Conservation (phyloP, 441 rosid genomes). For the Dalechampia spathulata region DNA sequence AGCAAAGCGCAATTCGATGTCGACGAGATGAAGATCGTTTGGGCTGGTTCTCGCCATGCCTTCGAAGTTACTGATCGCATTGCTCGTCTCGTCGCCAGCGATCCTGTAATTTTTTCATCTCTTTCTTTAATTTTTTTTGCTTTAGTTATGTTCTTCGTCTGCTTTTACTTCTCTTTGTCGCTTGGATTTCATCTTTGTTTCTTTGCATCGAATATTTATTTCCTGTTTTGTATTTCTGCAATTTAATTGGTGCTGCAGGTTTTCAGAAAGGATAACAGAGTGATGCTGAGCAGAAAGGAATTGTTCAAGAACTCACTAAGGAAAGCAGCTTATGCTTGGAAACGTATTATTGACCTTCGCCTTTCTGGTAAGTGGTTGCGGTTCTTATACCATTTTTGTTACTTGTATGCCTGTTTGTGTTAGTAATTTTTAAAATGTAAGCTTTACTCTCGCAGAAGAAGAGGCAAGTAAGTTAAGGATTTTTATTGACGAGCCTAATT, state of each 20-base stretch:
- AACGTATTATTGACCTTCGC: constrained; percentile 70
- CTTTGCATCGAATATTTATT: no score
- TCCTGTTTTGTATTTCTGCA: no score
- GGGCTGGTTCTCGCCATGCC: constrained; percentile 86
- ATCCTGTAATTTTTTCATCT: constrained; percentile 48
- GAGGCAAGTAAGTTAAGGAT: constrained; percentile 54
- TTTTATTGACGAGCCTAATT: constrained; percentile 76
- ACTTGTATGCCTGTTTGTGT: no score
- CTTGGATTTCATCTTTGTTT: no score
- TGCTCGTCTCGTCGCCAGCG: constrained; percentile 81
- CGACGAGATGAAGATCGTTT: constrained; percentile 80
- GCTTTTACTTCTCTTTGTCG: no score
- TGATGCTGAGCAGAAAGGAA: constrained; percentile 70
- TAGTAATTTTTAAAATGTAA: not conserved
- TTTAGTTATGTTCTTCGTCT: no score
- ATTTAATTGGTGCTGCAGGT: constrained; percentile 30
- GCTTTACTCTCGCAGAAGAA: constrained; percentile 55
- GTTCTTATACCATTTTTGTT: no score
- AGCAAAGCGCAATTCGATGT: constrained; percentile 68
- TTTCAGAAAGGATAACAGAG: constrained; percentile 67
- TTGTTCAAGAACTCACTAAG: constrained; percentile 74
- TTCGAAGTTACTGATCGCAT: constrained; percentile 74
- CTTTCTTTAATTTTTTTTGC: no score
- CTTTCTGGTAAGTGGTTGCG: no score
- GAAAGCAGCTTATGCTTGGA: constrained; percentile 88